Conservation (phyloP, 139 green algal genomes). For the Trebouxia sp. region DNA sequence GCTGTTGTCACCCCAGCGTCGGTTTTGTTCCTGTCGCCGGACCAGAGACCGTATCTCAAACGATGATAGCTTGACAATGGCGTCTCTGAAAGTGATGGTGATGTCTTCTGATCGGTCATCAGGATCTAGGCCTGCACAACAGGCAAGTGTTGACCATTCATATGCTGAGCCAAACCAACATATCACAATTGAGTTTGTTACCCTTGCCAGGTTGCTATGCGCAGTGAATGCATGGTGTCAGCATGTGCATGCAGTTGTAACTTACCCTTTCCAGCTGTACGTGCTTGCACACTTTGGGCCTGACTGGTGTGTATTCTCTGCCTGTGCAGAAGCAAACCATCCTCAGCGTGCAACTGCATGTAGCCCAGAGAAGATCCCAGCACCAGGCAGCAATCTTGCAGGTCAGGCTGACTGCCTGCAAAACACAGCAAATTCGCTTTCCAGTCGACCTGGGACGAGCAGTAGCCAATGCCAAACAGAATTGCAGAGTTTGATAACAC, state of each 20-base stretch:
- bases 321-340: constrained; percentile 49
- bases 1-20: constrained; percentile 23
- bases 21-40: neutral
- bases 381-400: constrained; percentile 50
- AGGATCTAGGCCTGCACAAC: constrained; percentile 20
- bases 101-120: constrained; percentile 58
- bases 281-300: neutral
- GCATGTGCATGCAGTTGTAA: neutral
- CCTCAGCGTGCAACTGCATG: constrained; percentile 60
- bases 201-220: neutral
- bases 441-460: too few relatives aligned
- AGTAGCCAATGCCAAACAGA: too few relatives aligned
- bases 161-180: neutral
- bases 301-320: constrained; percentile 49
- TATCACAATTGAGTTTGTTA: neutral
- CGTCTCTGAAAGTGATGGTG: constrained; percentile 54
- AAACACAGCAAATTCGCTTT: neutral
- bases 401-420: neutral
- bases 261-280: constrained; percentile 18
- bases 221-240: too few relatives aligned
- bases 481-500: too few relatives aligned
- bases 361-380: constrained; percentile 58
- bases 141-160: too few relatives aligned
- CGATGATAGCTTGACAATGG: constrained; percentile 48
- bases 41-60: constrained; percentile 45